phyloP scores from a whole-genome alignment of 176 grass and related monocot species.

The Hyparrhenia diplandra region DNA sequence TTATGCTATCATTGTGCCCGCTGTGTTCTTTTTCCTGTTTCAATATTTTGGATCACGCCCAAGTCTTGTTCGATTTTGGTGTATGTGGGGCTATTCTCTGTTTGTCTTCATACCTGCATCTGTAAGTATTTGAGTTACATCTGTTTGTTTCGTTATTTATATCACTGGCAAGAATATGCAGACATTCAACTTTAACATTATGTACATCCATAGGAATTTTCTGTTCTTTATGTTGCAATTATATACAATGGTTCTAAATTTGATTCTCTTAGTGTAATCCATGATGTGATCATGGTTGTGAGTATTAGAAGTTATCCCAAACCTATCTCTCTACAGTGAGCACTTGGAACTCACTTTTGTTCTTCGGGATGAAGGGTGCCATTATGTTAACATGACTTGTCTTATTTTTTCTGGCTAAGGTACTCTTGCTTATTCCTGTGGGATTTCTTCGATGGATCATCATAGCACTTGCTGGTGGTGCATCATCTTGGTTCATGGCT shows the following conservation, averaged over 20 bases:
- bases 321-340: too few species aligned
- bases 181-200: background rate
- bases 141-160: slow-evolving; percentile 6
- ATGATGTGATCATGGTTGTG: background rate
- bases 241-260: background rate
- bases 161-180: slow-evolving; percentile 9
- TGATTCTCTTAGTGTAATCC: background rate
- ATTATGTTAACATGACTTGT: slow-evolving; percentile 12
- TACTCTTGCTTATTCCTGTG: slow-evolving; percentile 78
- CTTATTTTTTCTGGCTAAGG: slow-evolving; percentile 45
- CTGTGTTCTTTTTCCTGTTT: slow-evolving; percentile 83
- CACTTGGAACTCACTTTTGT: background rate
- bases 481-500: slow-evolving; percentile 82
- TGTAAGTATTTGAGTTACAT: slow-evolving; percentile 48
- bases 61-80: slow-evolving; percentile 88
- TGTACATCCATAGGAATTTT: background rate
- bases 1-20: slow-evolving; percentile 69
- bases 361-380: background rate
- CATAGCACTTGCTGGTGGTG: slow-evolving; percentile 57
- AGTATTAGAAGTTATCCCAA: too few species aligned
- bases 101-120: slow-evolving; percentile 89
- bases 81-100: slow-evolving; percentile 96
- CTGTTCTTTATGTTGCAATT: background rate
- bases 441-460: slow-evolving; percentile 84
- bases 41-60: slow-evolving; percentile 74